Evolutionary conservation across 495 filamentous ascomycete species (phyloP).

Genomic region (Lineolata rhizophorae): DNA sequence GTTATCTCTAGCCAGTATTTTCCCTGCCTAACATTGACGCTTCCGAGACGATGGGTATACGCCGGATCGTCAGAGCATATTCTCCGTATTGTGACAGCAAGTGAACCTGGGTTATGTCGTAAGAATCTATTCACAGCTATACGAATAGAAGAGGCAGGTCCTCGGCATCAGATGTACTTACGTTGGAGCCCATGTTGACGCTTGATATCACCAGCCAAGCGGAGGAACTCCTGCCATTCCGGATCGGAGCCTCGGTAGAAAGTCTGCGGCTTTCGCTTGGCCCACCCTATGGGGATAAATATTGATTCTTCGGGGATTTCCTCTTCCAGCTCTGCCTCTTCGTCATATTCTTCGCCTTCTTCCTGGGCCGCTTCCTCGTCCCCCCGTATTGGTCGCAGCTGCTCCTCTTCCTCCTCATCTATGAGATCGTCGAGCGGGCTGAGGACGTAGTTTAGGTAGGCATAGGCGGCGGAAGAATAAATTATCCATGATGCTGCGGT

Average conservation of each 20-base stretch:
- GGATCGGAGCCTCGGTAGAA: constrained; percentile 1
- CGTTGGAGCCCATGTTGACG: not conserved
- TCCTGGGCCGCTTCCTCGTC: not conserved
- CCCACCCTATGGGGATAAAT: not conserved
- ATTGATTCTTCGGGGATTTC: not conserved
- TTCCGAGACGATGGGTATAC: constrained; percentile 22
- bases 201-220: not conserved
- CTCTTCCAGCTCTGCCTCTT: not conserved
- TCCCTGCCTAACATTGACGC: constrained; percentile 21
- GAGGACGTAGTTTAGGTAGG: no score
- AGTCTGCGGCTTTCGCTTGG: not conserved
- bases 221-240: constrained; percentile 1
- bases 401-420: not conserved
- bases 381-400: no score
- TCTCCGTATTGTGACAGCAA: not conserved
- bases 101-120: not conserved
- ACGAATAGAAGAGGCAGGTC: not conserved
- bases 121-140: not conserved
- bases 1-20: constrained; percentile 36
- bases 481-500: no score
- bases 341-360: constrained; percentile 1
- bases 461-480: no score
- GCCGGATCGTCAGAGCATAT: not conserved
- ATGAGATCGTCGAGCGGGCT: no score
- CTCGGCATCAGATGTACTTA: no score